These are phyloP conservation scores for Globisporangium barbulae DNA, from an alignment of 352 stramenopile species.

Conservation along the genomic window DNA sequence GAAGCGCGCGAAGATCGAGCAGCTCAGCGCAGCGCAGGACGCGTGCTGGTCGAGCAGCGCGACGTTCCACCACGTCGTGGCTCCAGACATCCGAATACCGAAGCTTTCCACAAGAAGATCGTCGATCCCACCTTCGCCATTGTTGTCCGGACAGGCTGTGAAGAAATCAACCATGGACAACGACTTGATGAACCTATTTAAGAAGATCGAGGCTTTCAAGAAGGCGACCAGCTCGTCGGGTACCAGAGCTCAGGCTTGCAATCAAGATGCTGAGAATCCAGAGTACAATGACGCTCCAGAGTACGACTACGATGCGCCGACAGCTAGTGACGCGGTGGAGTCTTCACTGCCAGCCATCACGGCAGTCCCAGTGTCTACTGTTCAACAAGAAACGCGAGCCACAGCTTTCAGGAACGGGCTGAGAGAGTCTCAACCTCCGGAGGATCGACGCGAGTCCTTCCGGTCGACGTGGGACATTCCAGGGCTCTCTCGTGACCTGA, in stretches of 20 bases:
- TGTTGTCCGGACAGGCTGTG: conserved; percentile 2
- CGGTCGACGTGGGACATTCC: conserved; percentile 57
- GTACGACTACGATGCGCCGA: neutral
- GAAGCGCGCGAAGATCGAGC: conserved; percentile 40
- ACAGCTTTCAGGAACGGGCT: neutral
- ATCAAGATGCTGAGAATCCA: neutral
- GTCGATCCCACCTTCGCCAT: neutral
- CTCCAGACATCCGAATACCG: conserved; percentile 17
- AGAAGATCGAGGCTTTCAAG: conserved; percentile 33
- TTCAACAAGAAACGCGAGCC: conserved; percentile 1
- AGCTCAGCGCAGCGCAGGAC: conserved; percentile 40
- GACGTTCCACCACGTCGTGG: conserved; percentile 10
- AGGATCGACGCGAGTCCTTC: conserved; percentile 37
- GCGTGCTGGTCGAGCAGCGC: conserved; percentile 18
- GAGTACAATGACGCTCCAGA: neutral
- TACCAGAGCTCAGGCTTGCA: neutral
- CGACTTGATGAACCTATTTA: conserved; percentile 26
- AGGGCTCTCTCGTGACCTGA: conserved; percentile 57
- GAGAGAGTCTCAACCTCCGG: neutral
- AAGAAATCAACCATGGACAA: conserved; percentile 12
- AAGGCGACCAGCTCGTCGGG: conserved; percentile 28
- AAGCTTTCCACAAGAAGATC: conserved; percentile 6
- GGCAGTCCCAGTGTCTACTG: neutral
- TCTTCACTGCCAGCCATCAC: neutral
- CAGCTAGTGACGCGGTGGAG: neutral